Percentiles rank a stretch among this genome's conserved stretches.
phyloP scores from a whole-genome alignment of 75 land plant genomes.

The Cunninghamia lanceolata region DNA sequence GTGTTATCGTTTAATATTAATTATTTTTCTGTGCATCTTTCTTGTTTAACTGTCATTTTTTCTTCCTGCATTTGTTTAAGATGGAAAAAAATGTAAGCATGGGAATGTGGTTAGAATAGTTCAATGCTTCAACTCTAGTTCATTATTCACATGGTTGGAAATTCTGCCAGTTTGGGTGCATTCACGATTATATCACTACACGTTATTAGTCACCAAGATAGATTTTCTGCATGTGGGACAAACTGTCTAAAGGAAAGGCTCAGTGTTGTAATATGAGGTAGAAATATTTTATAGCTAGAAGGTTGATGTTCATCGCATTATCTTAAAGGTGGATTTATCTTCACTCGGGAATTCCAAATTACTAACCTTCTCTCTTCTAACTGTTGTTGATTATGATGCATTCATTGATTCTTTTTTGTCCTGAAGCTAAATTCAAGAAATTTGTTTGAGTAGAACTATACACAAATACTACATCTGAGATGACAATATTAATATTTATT shows the following conservation, averaged over 20 bases:
- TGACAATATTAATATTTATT: not conserved
- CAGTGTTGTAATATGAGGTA: no score
- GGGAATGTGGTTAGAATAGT: slow-evolving; percentile 93
- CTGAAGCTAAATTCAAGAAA: not conserved
- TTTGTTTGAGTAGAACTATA: not conserved
- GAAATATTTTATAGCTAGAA: not conserved
- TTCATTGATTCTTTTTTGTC: not conserved
- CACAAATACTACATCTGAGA: not conserved
- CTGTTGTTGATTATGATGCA: no score
- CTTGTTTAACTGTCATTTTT: no score
- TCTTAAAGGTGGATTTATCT: not conserved
- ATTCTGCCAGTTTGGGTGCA: slow-evolving; percentile 79
- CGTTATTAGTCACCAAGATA: slow-evolving; percentile 90
- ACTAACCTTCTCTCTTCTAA: no score
- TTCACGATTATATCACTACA: slow-evolving; percentile 65
- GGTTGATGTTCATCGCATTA: slow-evolving; percentile 1
- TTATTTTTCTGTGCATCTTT: not conserved
- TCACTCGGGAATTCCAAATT: not conserved
- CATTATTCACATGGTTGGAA: slow-evolving; percentile 58
- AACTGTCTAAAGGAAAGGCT: no score
- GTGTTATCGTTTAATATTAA: not conserved
- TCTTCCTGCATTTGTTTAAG: slow-evolving; percentile 69
- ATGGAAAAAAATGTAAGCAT: slow-evolving; percentile 98
- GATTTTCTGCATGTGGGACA: slow-evolving; percentile 78
- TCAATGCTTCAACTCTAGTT: slow-evolving; percentile 44